phyloP scores from a whole-genome alignment of 768 basidiomycete genomes.

The Podaxis mareebaensis region DNA sequence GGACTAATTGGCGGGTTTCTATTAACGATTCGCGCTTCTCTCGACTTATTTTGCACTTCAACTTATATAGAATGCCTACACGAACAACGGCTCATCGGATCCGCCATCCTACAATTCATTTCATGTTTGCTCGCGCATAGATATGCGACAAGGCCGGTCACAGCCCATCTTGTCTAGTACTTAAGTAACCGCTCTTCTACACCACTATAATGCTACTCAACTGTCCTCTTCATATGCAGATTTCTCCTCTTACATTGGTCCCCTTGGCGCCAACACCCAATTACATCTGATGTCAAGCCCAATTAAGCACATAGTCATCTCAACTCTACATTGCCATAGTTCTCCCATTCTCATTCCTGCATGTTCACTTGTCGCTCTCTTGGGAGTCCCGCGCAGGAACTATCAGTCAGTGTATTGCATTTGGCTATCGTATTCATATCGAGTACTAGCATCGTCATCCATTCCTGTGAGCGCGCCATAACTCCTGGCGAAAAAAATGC shows the following conservation, averaged over 20 bases:
- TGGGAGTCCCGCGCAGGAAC: background rate
- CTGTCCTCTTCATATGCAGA: background rate
- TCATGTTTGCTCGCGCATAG: background rate
- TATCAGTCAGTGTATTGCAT: background rate
- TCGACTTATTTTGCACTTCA: too few species aligned
- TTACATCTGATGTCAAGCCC: background rate
- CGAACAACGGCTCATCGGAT: background rate
- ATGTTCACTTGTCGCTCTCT: background rate
- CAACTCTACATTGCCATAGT: background rate
- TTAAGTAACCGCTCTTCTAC: background rate
- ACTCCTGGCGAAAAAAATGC: background rate
- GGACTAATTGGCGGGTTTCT: too few species aligned
- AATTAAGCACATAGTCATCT: background rate
- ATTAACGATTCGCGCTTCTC: too few species aligned
- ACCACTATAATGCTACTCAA: background rate
- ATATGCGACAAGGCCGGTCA: background rate
- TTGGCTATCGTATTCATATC: background rate
- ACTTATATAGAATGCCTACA: background rate
- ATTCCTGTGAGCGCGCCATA: background rate
- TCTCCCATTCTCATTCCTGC: background rate
- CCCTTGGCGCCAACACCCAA: background rate
- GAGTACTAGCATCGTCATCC: background rate
- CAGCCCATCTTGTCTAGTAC: background rate
- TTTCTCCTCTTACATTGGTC: background rate
- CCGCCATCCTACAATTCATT: background rate